Evolutionary conservation across 2,329 filamentous ascomycete genomes (phyloP).

Genomic region (Xylariaceae sp.): DNA sequence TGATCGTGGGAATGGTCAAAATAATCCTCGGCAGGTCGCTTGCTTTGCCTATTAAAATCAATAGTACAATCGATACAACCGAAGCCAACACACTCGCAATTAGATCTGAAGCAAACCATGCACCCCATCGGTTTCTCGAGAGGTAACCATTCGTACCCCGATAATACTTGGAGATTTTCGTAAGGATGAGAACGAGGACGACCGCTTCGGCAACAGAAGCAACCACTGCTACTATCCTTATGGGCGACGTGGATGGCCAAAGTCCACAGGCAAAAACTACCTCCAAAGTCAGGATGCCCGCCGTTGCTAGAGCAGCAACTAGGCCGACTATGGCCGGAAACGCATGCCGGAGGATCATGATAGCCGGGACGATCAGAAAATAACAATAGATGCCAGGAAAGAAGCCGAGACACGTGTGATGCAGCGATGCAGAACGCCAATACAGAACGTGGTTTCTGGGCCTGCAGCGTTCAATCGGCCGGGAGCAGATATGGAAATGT

Average conservation of each 20-base stretch:
- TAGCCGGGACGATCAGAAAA: constrained; percentile 7
- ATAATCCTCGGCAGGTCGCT: constrained; percentile 31
- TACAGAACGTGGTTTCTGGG: not conserved
- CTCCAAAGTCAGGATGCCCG: constrained; percentile 39
- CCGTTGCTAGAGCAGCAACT: constrained; percentile 38
- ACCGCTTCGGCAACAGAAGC: constrained; percentile 38
- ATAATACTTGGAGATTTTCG: constrained; percentile 34
- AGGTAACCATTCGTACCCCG: constrained; percentile 22
- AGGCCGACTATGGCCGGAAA: constrained; percentile 38
- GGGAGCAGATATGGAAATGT: not conserved
- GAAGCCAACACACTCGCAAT: constrained; percentile 43
- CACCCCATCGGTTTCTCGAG: constrained; percentile 27
- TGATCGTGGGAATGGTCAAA: constrained; percentile 32
- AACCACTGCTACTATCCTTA: constrained; percentile 37
- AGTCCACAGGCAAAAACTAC: constrained; percentile 38
- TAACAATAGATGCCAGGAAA: not conserved
- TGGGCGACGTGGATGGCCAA: constrained; percentile 30
- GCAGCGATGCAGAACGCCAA: not conserved
- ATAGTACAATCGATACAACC: constrained; percentile 40
- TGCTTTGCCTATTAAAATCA: constrained; percentile 40
- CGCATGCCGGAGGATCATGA: constrained; percentile 36
- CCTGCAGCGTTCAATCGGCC: not conserved
- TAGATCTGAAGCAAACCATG: constrained; percentile 35
- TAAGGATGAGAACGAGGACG: constrained; percentile 36
- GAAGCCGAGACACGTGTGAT: not conserved